Conservation (phyloP, 139 green algal genomes). For the Closterium sp. region DNA sequence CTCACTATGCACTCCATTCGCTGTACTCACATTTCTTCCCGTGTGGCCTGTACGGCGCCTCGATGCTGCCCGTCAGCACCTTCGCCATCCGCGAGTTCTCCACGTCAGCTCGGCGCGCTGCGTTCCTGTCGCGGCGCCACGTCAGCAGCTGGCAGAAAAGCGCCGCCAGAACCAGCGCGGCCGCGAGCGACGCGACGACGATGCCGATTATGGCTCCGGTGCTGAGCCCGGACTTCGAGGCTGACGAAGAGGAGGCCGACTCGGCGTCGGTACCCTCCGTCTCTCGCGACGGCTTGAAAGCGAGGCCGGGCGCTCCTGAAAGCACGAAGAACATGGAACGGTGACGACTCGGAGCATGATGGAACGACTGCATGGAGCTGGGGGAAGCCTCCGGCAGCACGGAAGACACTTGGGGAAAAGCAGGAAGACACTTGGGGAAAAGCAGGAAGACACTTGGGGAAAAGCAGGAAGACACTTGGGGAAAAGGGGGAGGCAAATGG, state of each 20-base stretch:
- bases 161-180: neutral
- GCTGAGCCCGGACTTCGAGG: neutral
- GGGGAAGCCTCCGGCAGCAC: no score
- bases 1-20: neutral
- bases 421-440: no score
- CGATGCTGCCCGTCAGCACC: neutral
- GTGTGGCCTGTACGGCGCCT: neutral
- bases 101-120: neutral
- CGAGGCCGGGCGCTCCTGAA: neutral
- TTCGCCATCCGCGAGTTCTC: conserved; percentile 5
- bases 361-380: no score
- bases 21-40: neutral
- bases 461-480: no score
- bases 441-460: no score
- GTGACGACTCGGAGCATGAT: neutral
- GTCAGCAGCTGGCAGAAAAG: neutral
- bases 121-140: conserved; percentile 1
- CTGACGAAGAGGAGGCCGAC: neutral
- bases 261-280: neutral
- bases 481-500: no score
- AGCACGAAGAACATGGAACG: neutral
- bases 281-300: neutral
- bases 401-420: no score
- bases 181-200: neutral
- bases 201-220: neutral